Conservation (phyloP, 164 flowering plant species). For the Aristolochia californica region DNA sequence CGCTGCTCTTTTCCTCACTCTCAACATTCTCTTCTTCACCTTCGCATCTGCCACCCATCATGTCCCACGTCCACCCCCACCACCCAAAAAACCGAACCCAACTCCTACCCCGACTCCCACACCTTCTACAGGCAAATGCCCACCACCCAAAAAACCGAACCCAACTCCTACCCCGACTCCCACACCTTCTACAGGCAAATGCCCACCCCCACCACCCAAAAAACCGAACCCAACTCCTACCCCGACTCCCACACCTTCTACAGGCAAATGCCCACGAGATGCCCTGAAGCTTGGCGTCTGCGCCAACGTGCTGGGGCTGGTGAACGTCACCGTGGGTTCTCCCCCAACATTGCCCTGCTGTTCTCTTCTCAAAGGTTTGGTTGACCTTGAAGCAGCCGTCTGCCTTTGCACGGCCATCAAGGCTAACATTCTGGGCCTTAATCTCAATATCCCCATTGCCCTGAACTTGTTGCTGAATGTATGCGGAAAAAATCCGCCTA, state of each 20-base stretch:
- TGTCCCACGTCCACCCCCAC: slow-evolving; percentile 2
- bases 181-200: slow-evolving; percentile 2
- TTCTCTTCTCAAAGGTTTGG: slow-evolving; percentile 43
- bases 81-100: slow-evolving; percentile 2
- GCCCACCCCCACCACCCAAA: slow-evolving; percentile 3
- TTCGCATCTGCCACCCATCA: slow-evolving; percentile 21
- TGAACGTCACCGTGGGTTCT: slow-evolving; percentile 26
- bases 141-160: slow-evolving; percentile 11
- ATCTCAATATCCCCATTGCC: slow-evolving; percentile 36
- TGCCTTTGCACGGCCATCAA: slow-evolving; percentile 62
- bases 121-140: slow-evolving; percentile 22
- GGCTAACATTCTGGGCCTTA: slow-evolving; percentile 45
- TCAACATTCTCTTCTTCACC: slow-evolving; percentile 54
- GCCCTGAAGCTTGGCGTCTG: slow-evolving; percentile 53
- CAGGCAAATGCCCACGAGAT: slow-evolving; percentile 36
- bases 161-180: slow-evolving; percentile 6
- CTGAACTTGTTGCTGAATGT: slow-evolving; percentile 49
- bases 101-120: slow-evolving; percentile 3
- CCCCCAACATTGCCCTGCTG: slow-evolving; percentile 46
- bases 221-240: slow-evolving; percentile 6
- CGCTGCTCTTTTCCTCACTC: slow-evolving; percentile 30
- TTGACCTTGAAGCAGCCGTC: slow-evolving; percentile 49
- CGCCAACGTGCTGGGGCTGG: slow-evolving; percentile 35
- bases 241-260: background rate
- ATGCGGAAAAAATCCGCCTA: slow-evolving; percentile 34